Conservation (phyloP, 163 green algal species). For the Scenedesmus sp. region DNA sequence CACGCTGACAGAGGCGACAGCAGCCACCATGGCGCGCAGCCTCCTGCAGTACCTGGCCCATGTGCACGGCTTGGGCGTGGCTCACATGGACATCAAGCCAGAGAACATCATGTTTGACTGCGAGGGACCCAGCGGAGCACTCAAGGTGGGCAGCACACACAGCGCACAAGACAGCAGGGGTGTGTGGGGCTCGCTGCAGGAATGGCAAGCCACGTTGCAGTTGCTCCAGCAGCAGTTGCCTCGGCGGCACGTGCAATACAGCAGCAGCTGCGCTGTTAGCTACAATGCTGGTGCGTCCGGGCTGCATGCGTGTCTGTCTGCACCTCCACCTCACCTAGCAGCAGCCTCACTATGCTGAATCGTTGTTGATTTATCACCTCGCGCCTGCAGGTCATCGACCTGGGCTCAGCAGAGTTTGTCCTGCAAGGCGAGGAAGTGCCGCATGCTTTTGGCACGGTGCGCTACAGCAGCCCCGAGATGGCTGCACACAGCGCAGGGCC, state of each 20-base stretch:
- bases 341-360: no score
- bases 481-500: constrained; percentile 67
- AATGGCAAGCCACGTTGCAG: no score
- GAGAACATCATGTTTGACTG: constrained; percentile 78
- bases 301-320: no score
- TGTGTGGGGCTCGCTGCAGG: no score
- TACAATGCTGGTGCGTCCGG: no score
- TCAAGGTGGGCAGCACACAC: constrained; percentile 56
- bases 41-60: constrained; percentile 73
- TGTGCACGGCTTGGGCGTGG: constrained; percentile 63
- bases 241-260: no score
- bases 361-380: no score
- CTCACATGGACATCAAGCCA: constrained; percentile 74
- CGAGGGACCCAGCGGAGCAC: constrained; percentile 59
- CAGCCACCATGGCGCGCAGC: constrained; percentile 58
- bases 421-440: constrained; percentile 54
- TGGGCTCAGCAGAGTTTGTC: constrained; percentile 66
- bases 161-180: background rate
- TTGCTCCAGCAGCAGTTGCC: no score
- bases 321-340: no score
- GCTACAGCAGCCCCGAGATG: constrained; percentile 77
- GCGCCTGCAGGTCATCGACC: constrained; percentile 66
- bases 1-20: constrained; percentile 64
- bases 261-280: no score
- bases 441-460: constrained; percentile 72